Evolutionary conservation across 805 yeast species (phyloP).

Genomic region (Zygosaccharomyces gambellarensis): DNA sequence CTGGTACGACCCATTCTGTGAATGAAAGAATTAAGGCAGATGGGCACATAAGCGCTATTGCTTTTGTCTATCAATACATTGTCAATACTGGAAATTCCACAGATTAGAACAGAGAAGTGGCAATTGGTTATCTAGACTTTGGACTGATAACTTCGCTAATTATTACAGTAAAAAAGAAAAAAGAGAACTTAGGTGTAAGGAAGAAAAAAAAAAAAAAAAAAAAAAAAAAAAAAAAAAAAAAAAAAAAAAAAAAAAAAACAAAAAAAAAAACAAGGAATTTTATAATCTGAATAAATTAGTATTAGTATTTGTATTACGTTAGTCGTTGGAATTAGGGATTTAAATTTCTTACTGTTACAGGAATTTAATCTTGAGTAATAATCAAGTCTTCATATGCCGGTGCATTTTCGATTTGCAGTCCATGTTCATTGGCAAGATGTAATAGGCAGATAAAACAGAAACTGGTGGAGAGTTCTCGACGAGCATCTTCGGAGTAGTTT

Average conservation of each 20-base stretch:
- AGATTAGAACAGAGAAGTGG: not conserved
- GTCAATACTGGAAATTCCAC: constrained; percentile 22
- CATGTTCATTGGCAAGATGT: constrained; percentile 85
- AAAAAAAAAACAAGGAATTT: not conserved
- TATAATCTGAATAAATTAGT: not conserved
- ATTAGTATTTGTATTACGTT: not conserved
- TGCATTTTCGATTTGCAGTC: constrained; percentile 51
- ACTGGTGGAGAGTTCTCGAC: constrained; percentile 72
- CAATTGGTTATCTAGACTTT: not conserved
- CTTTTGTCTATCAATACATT: constrained; percentile 50
- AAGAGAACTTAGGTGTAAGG: not conserved
- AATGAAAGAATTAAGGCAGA: constrained; percentile 55
- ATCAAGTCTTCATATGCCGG: constrained; percentile 34
- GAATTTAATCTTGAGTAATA: constrained; percentile 11
- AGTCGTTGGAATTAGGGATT: not conserved
- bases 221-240: not conserved
- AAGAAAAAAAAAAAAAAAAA: not conserved
- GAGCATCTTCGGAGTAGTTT: constrained; percentile 52
- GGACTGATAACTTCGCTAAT: not conserved
- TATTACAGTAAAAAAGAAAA: not conserved
- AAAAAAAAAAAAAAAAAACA: not conserved
- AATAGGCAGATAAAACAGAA: constrained; percentile 78
- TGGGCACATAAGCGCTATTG: constrained; percentile 54
- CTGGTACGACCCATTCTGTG: constrained; percentile 51
- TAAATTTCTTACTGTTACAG: not conserved